Evolutionary conservation across 371 early-diverging fungal genomes (phyloP).

Genomic region (Chytridium lagenaria): DNA sequence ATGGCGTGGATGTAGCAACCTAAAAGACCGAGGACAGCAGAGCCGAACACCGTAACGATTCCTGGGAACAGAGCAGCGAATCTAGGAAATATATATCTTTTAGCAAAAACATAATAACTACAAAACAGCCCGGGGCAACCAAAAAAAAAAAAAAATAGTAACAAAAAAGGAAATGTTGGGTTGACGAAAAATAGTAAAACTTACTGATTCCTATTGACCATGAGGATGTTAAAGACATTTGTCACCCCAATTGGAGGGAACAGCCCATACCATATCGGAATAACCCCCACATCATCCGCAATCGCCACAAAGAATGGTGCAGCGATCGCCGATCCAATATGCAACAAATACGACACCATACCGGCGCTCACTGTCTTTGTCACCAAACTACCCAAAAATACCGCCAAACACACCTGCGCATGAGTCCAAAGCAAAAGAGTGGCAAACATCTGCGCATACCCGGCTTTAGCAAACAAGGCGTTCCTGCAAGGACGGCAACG

Average conservation of each 20-base stretch:
- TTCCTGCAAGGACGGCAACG: constrained; percentile 9
- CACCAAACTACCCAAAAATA: constrained; percentile 29
- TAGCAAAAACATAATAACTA: neutral
- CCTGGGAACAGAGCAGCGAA: neutral
- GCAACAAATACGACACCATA: constrained; percentile 31
- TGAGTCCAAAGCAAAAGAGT: constrained; percentile 36
- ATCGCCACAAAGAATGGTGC: constrained; percentile 30
- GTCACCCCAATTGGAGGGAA: constrained; percentile 32
- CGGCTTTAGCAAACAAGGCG: neutral
- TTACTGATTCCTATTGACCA: neutral
- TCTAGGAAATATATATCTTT: neutral
- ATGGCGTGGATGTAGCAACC: constrained; percentile 43
- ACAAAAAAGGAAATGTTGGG: neutral
- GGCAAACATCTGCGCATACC: constrained; percentile 7
- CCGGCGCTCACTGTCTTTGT: constrained; percentile 27
- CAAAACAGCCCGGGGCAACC: neutral
- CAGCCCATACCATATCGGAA: neutral
- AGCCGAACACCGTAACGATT: neutral
- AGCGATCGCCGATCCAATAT: constrained; percentile 26
- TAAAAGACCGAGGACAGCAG: constrained; percentile 9
- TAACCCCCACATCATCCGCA: constrained; percentile 20
- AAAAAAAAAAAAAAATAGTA: neutral
- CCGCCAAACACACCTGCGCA: constrained; percentile 32
- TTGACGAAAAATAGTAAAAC: too few relatives aligned
- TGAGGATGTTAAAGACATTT: constrained; percentile 17